Evolutionary conservation across 2,329 filamentous ascomycete species (phyloP).

Genomic region (Trichoderma arundinaceum): DNA sequence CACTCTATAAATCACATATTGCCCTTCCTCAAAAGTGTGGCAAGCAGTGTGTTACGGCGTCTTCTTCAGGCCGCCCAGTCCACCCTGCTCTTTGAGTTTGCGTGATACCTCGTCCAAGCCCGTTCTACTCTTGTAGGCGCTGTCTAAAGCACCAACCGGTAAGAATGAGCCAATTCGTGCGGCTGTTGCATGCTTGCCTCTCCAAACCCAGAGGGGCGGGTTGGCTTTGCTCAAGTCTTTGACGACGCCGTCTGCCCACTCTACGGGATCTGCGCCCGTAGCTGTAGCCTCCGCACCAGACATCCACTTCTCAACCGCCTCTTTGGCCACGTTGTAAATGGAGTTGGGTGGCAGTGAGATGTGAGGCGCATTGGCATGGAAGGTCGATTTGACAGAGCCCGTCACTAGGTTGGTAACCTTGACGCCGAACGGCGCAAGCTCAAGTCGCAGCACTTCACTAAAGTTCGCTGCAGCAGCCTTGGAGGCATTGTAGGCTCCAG

Average conservation of each 20-base stretch:
- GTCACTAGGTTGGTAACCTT: constrained; percentile 36
- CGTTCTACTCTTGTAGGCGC: not conserved
- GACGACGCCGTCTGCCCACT: constrained; percentile 22
- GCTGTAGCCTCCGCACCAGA: constrained; percentile 22
- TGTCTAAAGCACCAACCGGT: constrained; percentile 12
- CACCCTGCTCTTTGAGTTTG: not conserved
- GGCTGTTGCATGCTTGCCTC: constrained; percentile 4
- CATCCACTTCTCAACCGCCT: constrained; percentile 28
- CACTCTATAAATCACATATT: not conserved
- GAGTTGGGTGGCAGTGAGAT: constrained; percentile 15
- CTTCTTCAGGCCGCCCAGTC: not conserved
- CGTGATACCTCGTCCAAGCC: constrained; percentile 17
- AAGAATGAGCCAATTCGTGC: constrained; percentile 17
- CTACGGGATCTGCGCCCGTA: constrained; percentile 2
- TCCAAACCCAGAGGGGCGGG: constrained; percentile 17
- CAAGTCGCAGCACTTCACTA: constrained; percentile 39
- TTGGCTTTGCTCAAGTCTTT: constrained; percentile 1
- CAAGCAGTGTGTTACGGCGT: not conserved
- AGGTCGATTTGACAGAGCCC: constrained; percentile 28
- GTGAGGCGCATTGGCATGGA: constrained; percentile 24
- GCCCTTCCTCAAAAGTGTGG: not conserved
- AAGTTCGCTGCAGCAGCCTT: constrained; percentile 38
- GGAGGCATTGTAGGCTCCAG: constrained; percentile 37
- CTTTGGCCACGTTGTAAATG: constrained; percentile 21
- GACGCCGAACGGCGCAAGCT: constrained; percentile 40